Evolutionary conservation across 306 rosid species (phyloP).

Genomic region (Inga laurina): DNA sequence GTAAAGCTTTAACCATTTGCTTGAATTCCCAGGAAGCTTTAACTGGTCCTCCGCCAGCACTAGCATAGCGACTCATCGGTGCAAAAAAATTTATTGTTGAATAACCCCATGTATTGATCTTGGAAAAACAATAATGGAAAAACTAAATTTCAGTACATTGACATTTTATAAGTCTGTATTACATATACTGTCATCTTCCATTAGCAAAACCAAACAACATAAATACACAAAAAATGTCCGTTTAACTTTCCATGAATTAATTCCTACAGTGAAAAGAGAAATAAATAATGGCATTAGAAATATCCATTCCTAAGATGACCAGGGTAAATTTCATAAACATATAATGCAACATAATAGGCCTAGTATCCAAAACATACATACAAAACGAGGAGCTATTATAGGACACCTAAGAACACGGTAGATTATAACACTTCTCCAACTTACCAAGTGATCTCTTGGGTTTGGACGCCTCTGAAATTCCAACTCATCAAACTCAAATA

Average conservation of each 20-base stretch:
- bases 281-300: not conserved
- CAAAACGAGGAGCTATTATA: conserved; percentile 13
- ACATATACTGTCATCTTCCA: conserved; percentile 24
- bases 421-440: conserved; percentile 6
- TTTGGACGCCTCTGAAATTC: conserved; percentile 88
- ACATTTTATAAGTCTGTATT: conserved; percentile 24
- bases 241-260: not conserved
- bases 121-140: conserved; percentile 27
- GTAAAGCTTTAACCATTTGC: conserved; percentile 94
- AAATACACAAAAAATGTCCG: not conserved
- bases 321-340: not conserved
- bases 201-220: conserved; percentile 9
- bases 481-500: conserved; percentile 92
- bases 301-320: not conserved
- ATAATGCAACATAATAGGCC: not conserved
- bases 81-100: conserved; percentile 95
- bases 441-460: conserved; percentile 97
- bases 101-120: conserved; percentile 99
- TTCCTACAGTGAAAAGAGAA: not conserved
- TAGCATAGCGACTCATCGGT: conserved; percentile 97
- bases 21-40: conserved; percentile 87
- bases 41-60: conserved; percentile 93
- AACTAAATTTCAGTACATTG: conserved; percentile 27
- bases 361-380: not conserved
- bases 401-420: conserved; percentile 10